Conservation (phyloP, 202 grass and related monocot species). For the Musa balbisiana region DNA sequence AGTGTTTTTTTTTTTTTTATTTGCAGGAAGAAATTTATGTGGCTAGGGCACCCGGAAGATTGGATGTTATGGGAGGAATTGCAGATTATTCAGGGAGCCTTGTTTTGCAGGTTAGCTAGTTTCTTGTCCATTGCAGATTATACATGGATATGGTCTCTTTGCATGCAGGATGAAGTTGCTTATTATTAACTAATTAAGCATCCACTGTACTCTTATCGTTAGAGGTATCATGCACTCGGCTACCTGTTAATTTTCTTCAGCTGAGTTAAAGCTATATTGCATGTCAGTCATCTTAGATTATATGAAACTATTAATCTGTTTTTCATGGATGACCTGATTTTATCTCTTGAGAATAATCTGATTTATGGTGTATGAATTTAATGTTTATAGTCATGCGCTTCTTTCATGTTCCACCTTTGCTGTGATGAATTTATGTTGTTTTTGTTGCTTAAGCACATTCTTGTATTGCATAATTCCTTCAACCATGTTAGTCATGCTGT, state of each 20-base stretch:
- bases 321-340: too few species aligned
- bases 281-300: too few species aligned
- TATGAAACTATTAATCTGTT: too few species aligned
- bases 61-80: slow-evolving; percentile 94
- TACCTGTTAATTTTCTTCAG: too few species aligned
- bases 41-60: slow-evolving; percentile 81
- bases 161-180: neutral
- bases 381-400: too few species aligned
- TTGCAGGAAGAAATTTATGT: slow-evolving; percentile 89
- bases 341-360: neutral
- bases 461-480: neutral
- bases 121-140: neutral
- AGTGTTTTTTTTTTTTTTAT: slow-evolving; percentile 9
- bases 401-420: neutral
- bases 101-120: slow-evolving; percentile 66
- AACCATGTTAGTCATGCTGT: neutral
- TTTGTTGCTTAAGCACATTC: neutral
- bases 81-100: slow-evolving; percentile 97
- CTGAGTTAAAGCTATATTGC: too few species aligned
- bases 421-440: neutral
- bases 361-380: neutral
- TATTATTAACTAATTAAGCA: neutral
- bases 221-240: neutral
- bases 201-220: neutral
- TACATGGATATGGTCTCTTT: neutral